Evolutionary conservation across 208 protist genomes (phyloP).

Genomic region (Trypanosoma melophagium): DNA sequence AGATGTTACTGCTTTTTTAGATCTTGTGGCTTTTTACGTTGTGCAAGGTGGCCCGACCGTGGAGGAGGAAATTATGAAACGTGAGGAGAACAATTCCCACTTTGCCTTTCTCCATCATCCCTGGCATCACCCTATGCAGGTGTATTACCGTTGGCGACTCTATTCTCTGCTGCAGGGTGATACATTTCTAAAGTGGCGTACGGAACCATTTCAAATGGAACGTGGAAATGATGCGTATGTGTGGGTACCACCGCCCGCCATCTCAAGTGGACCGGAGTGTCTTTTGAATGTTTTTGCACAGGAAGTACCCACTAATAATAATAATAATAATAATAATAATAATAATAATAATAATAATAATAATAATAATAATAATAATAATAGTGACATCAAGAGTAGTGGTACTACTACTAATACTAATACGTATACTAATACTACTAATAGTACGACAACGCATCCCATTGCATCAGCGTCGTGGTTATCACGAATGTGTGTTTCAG

Average conservation of each 20-base stretch:
- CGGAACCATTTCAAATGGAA: slow-evolving; percentile 76
- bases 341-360: neutral
- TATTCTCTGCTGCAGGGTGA: slow-evolving; percentile 85
- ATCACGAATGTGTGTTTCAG: slow-evolving; percentile 42
- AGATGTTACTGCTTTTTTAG: slow-evolving; percentile 53
- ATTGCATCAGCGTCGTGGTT: slow-evolving; percentile 45
- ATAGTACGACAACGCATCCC: neutral
- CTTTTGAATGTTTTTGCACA: slow-evolving; percentile 25
- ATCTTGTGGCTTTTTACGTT: slow-evolving; percentile 64
- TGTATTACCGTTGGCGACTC: slow-evolving; percentile 88
- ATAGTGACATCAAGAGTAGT: neutral
- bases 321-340: neutral
- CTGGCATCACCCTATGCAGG: slow-evolving; percentile 52
- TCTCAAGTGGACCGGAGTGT: slow-evolving; percentile 44
- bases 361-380: neutral
- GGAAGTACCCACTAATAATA: neutral
- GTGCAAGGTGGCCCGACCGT: slow-evolving; percentile 67
- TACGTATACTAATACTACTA: neutral
- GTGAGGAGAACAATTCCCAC: slow-evolving; percentile 60
- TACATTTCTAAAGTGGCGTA: slow-evolving; percentile 61
- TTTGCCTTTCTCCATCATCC: slow-evolving; percentile 63
- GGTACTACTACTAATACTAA: no score
- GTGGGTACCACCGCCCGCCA: slow-evolving; percentile 64
- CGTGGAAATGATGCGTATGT: slow-evolving; percentile 49
- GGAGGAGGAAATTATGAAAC: slow-evolving; percentile 75